Evolutionary conservation across 306 rosid species (phyloP), one percentile per base, ranked within the genome.

Genomic region (Pueraria montana): DNA sequence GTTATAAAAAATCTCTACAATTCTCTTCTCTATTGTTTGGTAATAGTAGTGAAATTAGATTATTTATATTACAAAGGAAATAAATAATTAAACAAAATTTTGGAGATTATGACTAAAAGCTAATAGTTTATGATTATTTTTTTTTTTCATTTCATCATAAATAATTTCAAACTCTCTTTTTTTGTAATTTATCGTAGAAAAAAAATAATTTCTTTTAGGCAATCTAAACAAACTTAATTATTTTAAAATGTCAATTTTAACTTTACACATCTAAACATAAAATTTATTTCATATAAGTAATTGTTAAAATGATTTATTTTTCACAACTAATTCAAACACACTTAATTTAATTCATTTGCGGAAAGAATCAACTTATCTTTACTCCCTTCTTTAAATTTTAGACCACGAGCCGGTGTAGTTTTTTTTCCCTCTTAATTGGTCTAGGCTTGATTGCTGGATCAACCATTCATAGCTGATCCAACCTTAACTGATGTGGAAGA

Each of bases 401-500:
- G 32, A 27, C 32, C 32, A 27, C 3, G 32, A 27, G 3, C 32
- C 32, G 32, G 32, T 27, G 32, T 27, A 27, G 32, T 27, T 27
- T 27, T 27, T 3, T 3, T 3, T 27, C 32, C 32, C 32, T 27
- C 32, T 27, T 27, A 27, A 27, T 27, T 27, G 8, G 40, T 4
- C 38, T 59, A 59, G 66, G 36, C n/a, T 27, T 62, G 68, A 62
- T 62, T 62, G 21, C 30, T 62, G 68, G 40, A 62, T 62, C 42
- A 6, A 14, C 16, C 10, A 62, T 62, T 59, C 59, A 52, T 10
- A 23, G 11, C 7, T 38, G 43, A 38, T 38, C 11, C 43, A 38
- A 38, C 43, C 11, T 38, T 38, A 8, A 38, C 11, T 36, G 43
- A 38, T 38, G 1, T 38, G 0, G 43, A 38, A 38, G 43, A 38